Evolutionary conservation across 108 stramenopile species (phyloP).

Genomic region (Aureococcus anophagefferens): DNA sequence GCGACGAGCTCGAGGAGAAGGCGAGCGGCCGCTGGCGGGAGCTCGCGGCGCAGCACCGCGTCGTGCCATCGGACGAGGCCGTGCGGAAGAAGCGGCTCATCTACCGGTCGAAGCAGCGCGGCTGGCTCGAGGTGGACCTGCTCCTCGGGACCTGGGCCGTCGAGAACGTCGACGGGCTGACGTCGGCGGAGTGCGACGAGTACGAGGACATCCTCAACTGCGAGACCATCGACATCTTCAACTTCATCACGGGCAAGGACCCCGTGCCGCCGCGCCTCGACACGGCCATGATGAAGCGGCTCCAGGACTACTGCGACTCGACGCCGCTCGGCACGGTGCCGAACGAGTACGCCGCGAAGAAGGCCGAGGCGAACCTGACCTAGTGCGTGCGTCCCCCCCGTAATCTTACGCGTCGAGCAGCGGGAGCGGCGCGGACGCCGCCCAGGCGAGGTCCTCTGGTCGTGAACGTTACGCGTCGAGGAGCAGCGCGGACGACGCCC

Average conservation of each 20-base stretch:
- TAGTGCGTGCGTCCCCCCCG: not conserved
- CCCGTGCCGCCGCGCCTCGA: not conserved
- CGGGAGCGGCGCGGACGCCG: no score
- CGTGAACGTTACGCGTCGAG: no score
- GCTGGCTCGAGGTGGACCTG: conserved; percentile 96
- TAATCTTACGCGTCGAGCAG: no score
- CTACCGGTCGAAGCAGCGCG: conserved; percentile 94
- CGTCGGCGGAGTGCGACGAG: conserved; percentile 65
- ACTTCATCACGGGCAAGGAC: conserved; percentile 67
- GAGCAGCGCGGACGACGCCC: no score
- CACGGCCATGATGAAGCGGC: conserved; percentile 14
- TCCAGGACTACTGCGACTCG: conserved; percentile 8
- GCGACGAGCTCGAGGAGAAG: no score
- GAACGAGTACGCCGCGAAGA: conserved; percentile 6
- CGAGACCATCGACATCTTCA: conserved; percentile 99
- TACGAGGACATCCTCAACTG: conserved; percentile 90
- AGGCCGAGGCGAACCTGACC: conserved; percentile 12
- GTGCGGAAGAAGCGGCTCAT: conserved; percentile 78
- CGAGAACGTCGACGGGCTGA: conserved; percentile 67
- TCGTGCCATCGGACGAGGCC: conserved; percentile 2
- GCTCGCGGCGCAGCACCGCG: not conserved
- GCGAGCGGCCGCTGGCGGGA: no score
- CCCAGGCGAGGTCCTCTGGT: no score
- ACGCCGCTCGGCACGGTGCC: conserved; percentile 12
- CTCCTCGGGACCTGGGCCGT: conserved; percentile 93